Percentiles rank a stretch among this genome's conserved stretches.
Evolutionary conservation across 2,329 filamentous ascomycete genomes (phyloP).

Genomic region (Ophiostoma sp.): DNA sequence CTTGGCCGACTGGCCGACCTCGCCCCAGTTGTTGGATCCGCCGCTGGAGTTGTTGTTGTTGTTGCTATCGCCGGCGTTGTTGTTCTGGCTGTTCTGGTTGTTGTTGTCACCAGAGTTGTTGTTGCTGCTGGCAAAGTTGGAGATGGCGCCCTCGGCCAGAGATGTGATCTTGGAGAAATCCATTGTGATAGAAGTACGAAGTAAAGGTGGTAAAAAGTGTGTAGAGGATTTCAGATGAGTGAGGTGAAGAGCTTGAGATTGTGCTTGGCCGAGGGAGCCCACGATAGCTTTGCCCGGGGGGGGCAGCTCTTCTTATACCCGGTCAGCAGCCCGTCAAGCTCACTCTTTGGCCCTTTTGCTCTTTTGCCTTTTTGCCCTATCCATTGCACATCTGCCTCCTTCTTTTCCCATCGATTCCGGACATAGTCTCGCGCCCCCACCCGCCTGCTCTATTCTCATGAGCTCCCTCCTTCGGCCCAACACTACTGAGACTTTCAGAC

Average conservation of each 20-base stretch:
- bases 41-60: constrained; percentile 20
- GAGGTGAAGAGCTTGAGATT: neutral
- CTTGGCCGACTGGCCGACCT: constrained; percentile 27
- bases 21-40: constrained; percentile 23
- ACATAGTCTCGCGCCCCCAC: neutral
- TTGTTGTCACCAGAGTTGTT: constrained; percentile 22
- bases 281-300: neutral
- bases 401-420: neutral
- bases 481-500: constrained; percentile 1
- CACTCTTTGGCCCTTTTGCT: neutral
- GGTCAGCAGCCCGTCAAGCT: neutral
- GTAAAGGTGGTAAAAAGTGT: constrained; percentile 15
- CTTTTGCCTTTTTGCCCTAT: neutral
- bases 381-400: neutral
- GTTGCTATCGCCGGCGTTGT: constrained; percentile 22
- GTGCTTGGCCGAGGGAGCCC: neutral
- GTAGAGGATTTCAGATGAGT: neutral
- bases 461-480: neutral
- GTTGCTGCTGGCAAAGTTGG: constrained; percentile 22
- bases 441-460: neutral
- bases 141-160: constrained; percentile 28
- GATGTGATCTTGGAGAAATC: constrained; percentile 29
- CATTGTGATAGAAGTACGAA: constrained; percentile 26
- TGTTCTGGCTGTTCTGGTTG: constrained; percentile 21
- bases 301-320: neutral